phyloP scores from a whole-genome alignment of 164 flowering plant species.

The Chloranthus sessilifolius region DNA sequence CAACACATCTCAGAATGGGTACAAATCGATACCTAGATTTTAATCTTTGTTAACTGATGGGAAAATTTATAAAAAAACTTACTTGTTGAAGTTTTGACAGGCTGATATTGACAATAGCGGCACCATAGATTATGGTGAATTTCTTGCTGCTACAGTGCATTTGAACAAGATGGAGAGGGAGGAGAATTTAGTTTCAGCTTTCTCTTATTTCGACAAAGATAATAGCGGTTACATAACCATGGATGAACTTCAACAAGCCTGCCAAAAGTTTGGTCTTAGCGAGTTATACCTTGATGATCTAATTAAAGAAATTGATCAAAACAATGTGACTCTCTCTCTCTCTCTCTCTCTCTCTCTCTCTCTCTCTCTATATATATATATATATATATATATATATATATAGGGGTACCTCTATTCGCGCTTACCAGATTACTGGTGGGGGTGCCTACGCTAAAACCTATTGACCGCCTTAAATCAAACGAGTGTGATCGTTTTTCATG shows the following conservation, averaged over 20 bases:
- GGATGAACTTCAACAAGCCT: slow-evolving; percentile 88
- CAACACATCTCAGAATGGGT: too few species aligned
- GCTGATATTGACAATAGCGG: slow-evolving; percentile 88
- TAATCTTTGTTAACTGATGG: too few species aligned
- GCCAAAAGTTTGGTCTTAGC: slow-evolving; percentile 68
- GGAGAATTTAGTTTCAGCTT: slow-evolving; percentile 70
- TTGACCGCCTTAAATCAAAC: too few species aligned
- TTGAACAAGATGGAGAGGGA: slow-evolving; percentile 83
- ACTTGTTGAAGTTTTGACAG: too few species aligned
- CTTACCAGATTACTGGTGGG: too few species aligned
- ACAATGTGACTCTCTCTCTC: slow-evolving; percentile 50
- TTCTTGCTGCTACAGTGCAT: slow-evolving; percentile 84
- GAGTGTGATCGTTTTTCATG: too few species aligned
- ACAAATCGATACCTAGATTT: too few species aligned
- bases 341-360: not conserved
- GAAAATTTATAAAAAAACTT: too few species aligned
- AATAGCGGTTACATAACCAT: slow-evolving; percentile 84
- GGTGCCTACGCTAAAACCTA: too few species aligned
- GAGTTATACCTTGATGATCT: slow-evolving; percentile 73
- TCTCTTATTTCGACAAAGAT: slow-evolving; percentile 79
- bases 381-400: too few species aligned
- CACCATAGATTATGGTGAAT: slow-evolving; percentile 81
- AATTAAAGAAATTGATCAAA: slow-evolving; percentile 74
- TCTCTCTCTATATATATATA: slow-evolving; percentile 1
- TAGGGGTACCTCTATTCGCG: too few species aligned